These are phyloP conservation scores for Lunularia cruciata DNA, from an alignment of 225 moss, liverwort and hornwort species.

Conservation along the genomic window DNA sequence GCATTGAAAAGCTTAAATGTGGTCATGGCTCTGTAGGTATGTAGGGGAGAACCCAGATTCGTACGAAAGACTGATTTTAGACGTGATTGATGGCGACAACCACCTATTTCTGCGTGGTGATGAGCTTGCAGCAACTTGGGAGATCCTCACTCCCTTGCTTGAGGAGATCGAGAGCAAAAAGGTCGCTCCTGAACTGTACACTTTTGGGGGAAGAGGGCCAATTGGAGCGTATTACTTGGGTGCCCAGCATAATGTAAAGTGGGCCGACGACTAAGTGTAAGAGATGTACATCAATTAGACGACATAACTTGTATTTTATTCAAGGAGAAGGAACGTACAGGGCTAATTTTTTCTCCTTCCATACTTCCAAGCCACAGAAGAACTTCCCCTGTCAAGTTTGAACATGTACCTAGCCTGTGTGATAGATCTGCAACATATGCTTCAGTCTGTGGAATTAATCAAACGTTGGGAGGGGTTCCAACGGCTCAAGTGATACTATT, in stretches of 20 bases:
- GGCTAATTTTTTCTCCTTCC: neutral
- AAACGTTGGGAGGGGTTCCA: too few species aligned
- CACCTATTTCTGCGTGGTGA: conserved; percentile 88
- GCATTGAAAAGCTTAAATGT: neutral
- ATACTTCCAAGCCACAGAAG: neutral
- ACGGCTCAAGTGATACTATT: too few species aligned
- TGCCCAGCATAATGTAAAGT: conserved; percentile 72
- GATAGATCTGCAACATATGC: too few species aligned
- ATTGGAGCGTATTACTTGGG: conserved; percentile 85
- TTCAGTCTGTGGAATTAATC: too few species aligned
- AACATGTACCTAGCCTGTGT: neutral
- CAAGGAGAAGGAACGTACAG: neutral
- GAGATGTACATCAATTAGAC: conserved; percentile 12
- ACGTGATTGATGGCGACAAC: conserved; percentile 81
- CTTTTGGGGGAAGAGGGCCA: conserved; percentile 88
- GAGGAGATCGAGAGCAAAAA: conserved; percentile 61
- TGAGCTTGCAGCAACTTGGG: conserved; percentile 77
- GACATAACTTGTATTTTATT: neutral
- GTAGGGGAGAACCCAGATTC: conserved; percentile 64
- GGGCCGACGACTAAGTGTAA: conserved; percentile 64
- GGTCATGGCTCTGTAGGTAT: conserved; percentile 41
- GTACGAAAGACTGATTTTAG: conserved; percentile 88
- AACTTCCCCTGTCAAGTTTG: neutral
- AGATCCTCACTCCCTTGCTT: conserved; percentile 76
- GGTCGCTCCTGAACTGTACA: conserved; percentile 82